Evolutionary conservation across 2,329 filamentous ascomycete genomes (phyloP).

Genomic region (Colletotrichum shisoi): DNA sequence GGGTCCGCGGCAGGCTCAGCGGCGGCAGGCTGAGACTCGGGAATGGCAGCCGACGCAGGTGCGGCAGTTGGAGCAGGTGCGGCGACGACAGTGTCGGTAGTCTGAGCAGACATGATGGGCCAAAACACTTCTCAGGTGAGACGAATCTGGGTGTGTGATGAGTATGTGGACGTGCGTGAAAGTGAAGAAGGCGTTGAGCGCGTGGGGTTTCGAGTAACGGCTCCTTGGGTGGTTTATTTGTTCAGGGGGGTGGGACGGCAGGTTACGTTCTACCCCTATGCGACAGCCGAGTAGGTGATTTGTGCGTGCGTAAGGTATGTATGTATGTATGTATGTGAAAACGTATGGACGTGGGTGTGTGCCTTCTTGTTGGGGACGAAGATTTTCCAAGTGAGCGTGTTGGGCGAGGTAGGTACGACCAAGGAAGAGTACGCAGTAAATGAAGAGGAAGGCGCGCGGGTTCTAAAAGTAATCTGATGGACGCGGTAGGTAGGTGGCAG

Average conservation of each 20-base stretch:
- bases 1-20: slow-evolving; percentile 40
- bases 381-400: neutral
- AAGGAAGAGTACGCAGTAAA: neutral
- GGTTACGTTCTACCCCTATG: no score
- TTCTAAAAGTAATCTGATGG: slow-evolving; percentile 24
- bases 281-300: no score
- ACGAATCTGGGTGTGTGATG: slow-evolving; percentile 6
- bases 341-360: slow-evolving; percentile 13
- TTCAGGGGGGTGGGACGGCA: neutral
- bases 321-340: neutral
- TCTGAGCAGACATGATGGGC: slow-evolving; percentile 44
- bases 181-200: neutral
- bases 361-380: neutral
- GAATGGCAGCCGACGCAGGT: slow-evolving; percentile 12
- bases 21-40: slow-evolving; percentile 21
- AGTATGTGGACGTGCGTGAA: slow-evolving; percentile 6
- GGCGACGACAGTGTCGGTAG: slow-evolving; percentile 37
- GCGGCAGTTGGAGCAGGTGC: slow-evolving; percentile 26
- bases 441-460: slow-evolving; percentile 1
- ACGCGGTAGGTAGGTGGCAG: slow-evolving; percentile 25
- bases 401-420: slow-evolving; percentile 12
- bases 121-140: slow-evolving; percentile 3
- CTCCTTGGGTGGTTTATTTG: slow-evolving; percentile 5
- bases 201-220: slow-evolving; percentile 7
- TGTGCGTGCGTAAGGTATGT: slow-evolving; percentile 12